phyloP scores from a whole-genome alignment of 2,329 filamentous ascomycete genomes.

The Plenodomus lindquistii region DNA sequence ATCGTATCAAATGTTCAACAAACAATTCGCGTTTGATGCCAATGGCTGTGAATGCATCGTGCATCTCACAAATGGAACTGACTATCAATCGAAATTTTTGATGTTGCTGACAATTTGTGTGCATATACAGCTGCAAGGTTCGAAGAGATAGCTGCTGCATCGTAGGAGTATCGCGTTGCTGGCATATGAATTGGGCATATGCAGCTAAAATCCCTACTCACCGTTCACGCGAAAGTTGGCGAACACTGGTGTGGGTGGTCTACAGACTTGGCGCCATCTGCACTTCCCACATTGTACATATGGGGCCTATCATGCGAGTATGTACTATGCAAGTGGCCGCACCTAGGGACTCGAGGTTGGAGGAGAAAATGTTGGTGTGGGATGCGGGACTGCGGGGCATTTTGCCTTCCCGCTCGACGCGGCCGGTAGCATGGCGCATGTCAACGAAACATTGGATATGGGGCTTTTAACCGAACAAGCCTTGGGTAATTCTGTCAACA shows the following conservation, averaged over 20 bases:
- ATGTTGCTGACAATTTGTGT: background rate
- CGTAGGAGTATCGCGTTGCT: constrained; percentile 2
- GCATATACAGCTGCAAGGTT: background rate
- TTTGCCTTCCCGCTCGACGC: constrained; percentile 7
- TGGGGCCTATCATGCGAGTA: background rate
- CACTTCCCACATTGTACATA: constrained; percentile 8
- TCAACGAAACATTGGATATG: background rate
- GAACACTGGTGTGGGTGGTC: constrained; percentile 8
- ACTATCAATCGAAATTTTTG: background rate
- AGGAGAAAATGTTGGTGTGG: constrained; percentile 4
- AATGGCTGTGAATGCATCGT: background rate
- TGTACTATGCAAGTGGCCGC: background rate
- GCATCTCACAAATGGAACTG: background rate
- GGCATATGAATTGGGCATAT: constrained; percentile 4
- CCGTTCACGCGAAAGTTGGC: constrained; percentile 23
- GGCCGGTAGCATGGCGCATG: constrained; percentile 2
- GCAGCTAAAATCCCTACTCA: constrained; percentile 24
- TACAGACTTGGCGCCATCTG: constrained; percentile 11
- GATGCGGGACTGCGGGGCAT: constrained; percentile 13
- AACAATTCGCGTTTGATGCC: too few species aligned
- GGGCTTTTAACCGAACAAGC: too few species aligned
- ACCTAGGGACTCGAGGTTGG: constrained; percentile 8
- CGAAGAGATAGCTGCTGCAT: background rate
- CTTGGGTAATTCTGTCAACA: background rate
- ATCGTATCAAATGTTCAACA: too few species aligned